Evolutionary conservation across 1,284 basidiomycete genomes (phyloP), one percentile per base, ranked within the genome.

Genomic region (Fomitopsis schrenkii): DNA sequence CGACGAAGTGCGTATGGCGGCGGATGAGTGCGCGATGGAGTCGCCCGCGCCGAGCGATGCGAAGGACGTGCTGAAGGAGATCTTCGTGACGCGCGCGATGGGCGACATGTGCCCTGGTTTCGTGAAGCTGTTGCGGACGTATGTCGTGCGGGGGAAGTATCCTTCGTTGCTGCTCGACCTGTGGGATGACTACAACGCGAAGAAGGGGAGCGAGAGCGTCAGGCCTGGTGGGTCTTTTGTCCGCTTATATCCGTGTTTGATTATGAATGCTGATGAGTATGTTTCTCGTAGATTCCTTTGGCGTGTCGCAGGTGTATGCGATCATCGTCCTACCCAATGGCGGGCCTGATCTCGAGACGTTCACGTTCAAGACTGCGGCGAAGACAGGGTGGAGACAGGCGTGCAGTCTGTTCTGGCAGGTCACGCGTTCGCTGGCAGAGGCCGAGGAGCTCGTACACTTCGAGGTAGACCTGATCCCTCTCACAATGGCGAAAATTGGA

Each of bases 281-380:
- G 40, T 54, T 42, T 48, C 38, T 33, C 62, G 26, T 63, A 94
- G 94, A 91, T 71, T 82, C 81, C 1, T 91, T 97, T 68, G 76
- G 80, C 14, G 76, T 85, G 4, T 82, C 84, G 1, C 97, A 98
- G 72, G 77, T 85, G 19, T 99, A 97, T 74, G 91, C 87, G 0
- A 86, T 99, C 66, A 89, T 99, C 58, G 86, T 95, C 19, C 83
- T 99, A 53, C 86, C 90, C 0, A 91, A 99, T 68, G 94, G 92
- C 17, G 97, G 97, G 0, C 82, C 83, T 1, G 97, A 98, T 72
- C 80, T 98, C 33, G 97, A 99, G 72, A 81, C 87, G 9, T 94
- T 91, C 72, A 79, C 76, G 6, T 94, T 97, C 70, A 70, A 74
- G 40, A 61, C 67, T 3, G 70, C 75, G 7, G 56, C 71, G 17